phyloP scores from a whole-genome alignment of 495 filamentous ascomycete species.

The Talaromyces stipitatus region DNA sequence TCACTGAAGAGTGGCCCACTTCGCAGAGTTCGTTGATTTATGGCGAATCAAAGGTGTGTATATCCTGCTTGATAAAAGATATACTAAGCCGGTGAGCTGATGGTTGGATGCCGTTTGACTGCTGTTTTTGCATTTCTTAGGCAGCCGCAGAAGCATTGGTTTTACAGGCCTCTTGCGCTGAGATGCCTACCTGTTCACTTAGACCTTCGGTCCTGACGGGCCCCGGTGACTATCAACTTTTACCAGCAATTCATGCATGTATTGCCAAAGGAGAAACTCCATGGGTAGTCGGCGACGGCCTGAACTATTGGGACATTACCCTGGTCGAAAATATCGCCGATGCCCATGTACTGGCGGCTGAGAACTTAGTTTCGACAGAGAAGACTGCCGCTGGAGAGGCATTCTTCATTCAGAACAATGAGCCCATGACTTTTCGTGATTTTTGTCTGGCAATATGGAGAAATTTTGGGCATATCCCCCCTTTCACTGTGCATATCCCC shows the following conservation, averaged over 20 bases:
- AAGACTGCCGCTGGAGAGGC: conserved; percentile 52
- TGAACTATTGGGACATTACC: conserved; percentile 55
- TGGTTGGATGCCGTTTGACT: neutral
- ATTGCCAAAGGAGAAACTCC: conserved; percentile 48
- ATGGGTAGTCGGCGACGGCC: conserved; percentile 48
- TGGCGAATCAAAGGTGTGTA: conserved; percentile 48
- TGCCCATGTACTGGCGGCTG: conserved; percentile 54
- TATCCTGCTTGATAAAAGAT: neutral
- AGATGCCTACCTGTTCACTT: conserved; percentile 46
- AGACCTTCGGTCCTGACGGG: conserved; percentile 52
- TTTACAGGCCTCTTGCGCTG: conserved; percentile 34
- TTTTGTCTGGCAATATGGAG: conserved; percentile 54
- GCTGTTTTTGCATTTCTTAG: conserved; percentile 17
- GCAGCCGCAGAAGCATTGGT: conserved; percentile 50
- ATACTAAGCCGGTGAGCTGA: neutral
- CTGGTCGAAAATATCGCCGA: conserved; percentile 55
- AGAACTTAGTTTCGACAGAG: conserved; percentile 43
- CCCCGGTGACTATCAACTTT: conserved; percentile 44
- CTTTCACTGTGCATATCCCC: conserved; percentile 46
- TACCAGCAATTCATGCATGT: conserved; percentile 47
- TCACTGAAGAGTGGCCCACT: conserved; percentile 45
- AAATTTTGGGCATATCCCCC: conserved; percentile 49
- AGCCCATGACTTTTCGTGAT: conserved; percentile 52
- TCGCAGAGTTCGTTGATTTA: conserved; percentile 45
- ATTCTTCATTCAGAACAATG: conserved; percentile 58